Percentiles rank a stretch among this genome's conserved stretches.
Conservation (phyloP, 2,329 filamentous ascomycete genomes). For the Penicillium sp. region DNA sequence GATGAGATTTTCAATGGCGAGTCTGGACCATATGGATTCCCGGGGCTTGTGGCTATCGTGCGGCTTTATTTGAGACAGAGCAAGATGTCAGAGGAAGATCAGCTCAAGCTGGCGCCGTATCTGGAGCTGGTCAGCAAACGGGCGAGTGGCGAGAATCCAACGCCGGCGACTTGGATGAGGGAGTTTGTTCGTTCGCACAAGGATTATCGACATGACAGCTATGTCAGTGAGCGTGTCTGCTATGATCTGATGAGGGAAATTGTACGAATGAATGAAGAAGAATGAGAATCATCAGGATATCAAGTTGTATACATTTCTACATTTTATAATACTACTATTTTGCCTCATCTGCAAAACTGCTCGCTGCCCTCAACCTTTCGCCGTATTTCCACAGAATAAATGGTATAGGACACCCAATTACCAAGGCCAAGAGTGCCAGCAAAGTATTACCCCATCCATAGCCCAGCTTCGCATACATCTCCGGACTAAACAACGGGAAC, state of each 20-base stretch:
- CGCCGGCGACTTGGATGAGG: slow-evolving; percentile 18
- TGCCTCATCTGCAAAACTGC: slow-evolving; percentile 39
- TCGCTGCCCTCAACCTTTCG: slow-evolving; percentile 39
- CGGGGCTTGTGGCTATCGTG: slow-evolving; percentile 13
- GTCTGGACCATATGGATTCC: slow-evolving; percentile 2
- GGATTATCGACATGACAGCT: slow-evolving; percentile 14
- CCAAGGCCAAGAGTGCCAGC: slow-evolving; percentile 33
- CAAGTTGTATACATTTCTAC: too few species aligned
- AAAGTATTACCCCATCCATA: slow-evolving; percentile 36
- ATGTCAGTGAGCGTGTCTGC: slow-evolving; percentile 13
- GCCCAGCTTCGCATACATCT: slow-evolving; percentile 29
- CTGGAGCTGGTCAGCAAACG: slow-evolving; percentile 13
- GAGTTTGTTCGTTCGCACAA: slow-evolving; percentile 11
- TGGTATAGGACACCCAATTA: slow-evolving; percentile 43
- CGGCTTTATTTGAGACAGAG: slow-evolving; percentile 11
- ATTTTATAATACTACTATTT: neutral
- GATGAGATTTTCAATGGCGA: slow-evolving; percentile 18
- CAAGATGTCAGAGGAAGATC: slow-evolving; percentile 1
- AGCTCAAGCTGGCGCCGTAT: slow-evolving; percentile 6
- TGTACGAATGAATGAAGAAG: slow-evolving; percentile 1
- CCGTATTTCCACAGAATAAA: slow-evolving; percentile 48
- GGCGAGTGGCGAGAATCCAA: slow-evolving; percentile 12
- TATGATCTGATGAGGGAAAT: slow-evolving; percentile 17
- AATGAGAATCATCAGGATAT: too few species aligned
- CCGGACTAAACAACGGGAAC: slow-evolving; percentile 35